A percentile compares a stretch with the other conserved stretches of the same genome.
These are phyloP conservation scores for Bjerkandera adusta DNA, from an alignment of 1,284 basidiomycete species.

Conservation along the genomic window DNA sequence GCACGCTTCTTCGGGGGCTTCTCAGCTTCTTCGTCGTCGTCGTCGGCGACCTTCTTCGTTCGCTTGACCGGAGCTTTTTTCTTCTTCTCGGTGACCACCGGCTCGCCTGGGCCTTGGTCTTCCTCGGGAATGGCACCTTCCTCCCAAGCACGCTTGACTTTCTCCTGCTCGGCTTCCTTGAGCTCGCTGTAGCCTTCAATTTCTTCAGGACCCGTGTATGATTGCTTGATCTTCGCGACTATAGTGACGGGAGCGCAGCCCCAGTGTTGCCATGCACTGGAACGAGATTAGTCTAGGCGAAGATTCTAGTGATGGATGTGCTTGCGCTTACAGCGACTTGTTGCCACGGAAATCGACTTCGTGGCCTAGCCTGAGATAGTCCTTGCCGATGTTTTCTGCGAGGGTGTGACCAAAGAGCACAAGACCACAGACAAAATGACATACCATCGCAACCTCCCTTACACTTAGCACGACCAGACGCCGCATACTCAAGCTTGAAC, in stretches of 20 bases:
- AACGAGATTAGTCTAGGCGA: slow-evolving; percentile 17
- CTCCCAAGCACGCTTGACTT: slow-evolving; percentile 67
- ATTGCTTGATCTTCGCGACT: slow-evolving; percentile 66
- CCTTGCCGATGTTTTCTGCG: slow-evolving; percentile 59
- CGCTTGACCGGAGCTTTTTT: slow-evolving; percentile 29
- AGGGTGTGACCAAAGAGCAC: too few relatives aligned
- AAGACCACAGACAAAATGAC: neutral
- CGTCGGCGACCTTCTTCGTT: slow-evolving; percentile 34
- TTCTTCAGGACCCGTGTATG: slow-evolving; percentile 54
- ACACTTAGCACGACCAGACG: slow-evolving; percentile 28
- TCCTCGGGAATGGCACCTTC: slow-evolving; percentile 75
- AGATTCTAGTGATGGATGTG: neutral
- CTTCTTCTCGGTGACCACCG: slow-evolving; percentile 29
- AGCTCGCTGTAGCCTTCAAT: slow-evolving; percentile 71
- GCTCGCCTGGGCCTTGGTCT: slow-evolving; percentile 44
- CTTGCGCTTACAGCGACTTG: slow-evolving; percentile 60
- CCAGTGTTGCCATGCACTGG: slow-evolving; percentile 77
- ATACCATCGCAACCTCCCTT: slow-evolving; percentile 20
- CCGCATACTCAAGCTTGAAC: slow-evolving; percentile 32
- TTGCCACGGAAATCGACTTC: slow-evolving; percentile 75
- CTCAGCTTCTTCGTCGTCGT: slow-evolving; percentile 30
- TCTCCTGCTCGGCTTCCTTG: slow-evolving; percentile 61
- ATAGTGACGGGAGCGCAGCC: slow-evolving; percentile 72
- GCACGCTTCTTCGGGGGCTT: slow-evolving; percentile 34
- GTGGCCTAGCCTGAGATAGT: slow-evolving; percentile 68